Evolutionary conservation across 108 stramenopile species (phyloP).

Genomic region (Skeletonema potamos): DNA sequence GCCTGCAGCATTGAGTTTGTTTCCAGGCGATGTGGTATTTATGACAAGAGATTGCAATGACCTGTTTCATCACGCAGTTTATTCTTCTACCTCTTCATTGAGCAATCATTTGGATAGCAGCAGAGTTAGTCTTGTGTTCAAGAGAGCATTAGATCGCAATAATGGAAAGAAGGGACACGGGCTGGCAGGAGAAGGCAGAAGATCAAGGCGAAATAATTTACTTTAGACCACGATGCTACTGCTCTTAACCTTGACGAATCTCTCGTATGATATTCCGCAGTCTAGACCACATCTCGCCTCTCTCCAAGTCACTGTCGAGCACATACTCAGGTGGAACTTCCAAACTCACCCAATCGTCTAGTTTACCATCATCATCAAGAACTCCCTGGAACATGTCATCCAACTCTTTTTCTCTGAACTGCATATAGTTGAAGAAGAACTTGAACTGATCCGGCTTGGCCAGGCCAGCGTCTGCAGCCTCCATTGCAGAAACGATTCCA

Average conservation of each 20-base stretch:
- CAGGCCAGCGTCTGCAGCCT: conserved; percentile 38
- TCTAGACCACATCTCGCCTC: conserved; percentile 71
- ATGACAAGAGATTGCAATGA: conserved; percentile 73
- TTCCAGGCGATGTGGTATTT: conserved; percentile 69
- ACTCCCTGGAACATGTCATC: conserved; percentile 64
- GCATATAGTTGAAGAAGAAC: conserved; percentile 81
- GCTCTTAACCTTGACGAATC: conserved; percentile 11
- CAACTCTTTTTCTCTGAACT: conserved; percentile 74
- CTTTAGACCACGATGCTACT: not conserved
- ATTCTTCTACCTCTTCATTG: conserved; percentile 41
- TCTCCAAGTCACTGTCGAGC: conserved; percentile 55
- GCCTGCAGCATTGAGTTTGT: conserved; percentile 54
- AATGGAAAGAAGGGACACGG: conserved; percentile 60
- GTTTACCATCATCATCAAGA: conserved; percentile 47
- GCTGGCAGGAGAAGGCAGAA: conserved; percentile 49
- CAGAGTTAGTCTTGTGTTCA: conserved; percentile 68
- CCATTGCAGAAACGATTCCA: conserved; percentile 58
- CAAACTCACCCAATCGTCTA: conserved; percentile 76
- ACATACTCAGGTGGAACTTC: conserved; percentile 73
- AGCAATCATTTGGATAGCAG: conserved; percentile 7
- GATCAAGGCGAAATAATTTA: conserved; percentile 23
- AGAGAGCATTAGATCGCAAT: conserved; percentile 58
- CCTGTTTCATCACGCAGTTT: conserved; percentile 74
- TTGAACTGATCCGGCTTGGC: conserved; percentile 59
- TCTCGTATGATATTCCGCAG: conserved; percentile 54